Base-by-base conservation (phyloP, 78 protist species). In the Polysphondylium violaceum region DNA sequence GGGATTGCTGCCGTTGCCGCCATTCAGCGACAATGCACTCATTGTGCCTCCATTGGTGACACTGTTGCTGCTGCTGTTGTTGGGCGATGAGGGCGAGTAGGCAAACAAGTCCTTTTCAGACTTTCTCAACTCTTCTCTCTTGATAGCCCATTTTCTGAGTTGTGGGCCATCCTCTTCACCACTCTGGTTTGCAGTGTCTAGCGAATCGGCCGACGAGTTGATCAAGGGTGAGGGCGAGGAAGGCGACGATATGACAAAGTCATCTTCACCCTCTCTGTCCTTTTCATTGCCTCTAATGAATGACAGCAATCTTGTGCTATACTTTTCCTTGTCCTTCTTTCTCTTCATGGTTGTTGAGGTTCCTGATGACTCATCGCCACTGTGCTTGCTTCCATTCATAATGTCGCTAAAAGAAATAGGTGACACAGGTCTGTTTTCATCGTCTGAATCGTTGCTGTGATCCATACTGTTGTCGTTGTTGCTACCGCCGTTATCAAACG, bases 91-190 rank as follows among this genome's bases (percentile, higher is more conserved):
- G 19, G 77, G 33, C 2, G 41, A 11, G n/a, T n/a, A n/a, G 33
- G 88, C 67, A 36, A 69, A 55, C 14, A 83, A 44, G 33, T 83
- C 63, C 16, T 47, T 47, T 50, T 83, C 63, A 29, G 67, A 44
- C 19, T 27, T 59, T n/a, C 38, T 27, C 23, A 69, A 25, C 31
- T 83, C 91, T 59, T 69, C 69, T 44, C 91, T 40, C 29, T 69
- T 83, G 31, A 83, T 83, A 29, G 79, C 91, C 91, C 91, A 83
- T 71, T 83, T 83, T 69, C 91, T 67, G 7, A 83, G 58, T 41
- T 67, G 91, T 36, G 31, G 65, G n/a, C n/a, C n/a, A n/a, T n/a
- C n/a, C 21, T 27, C 53, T 11, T 74, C 81, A 41, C 73, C 71
- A 33, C n/a, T 61, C 6, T 19, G 44, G n/a, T 35, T 64, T 65